phyloP scores from a whole-genome alignment of 352 stramenopile species.

The Thalassiosira exigua region DNA sequence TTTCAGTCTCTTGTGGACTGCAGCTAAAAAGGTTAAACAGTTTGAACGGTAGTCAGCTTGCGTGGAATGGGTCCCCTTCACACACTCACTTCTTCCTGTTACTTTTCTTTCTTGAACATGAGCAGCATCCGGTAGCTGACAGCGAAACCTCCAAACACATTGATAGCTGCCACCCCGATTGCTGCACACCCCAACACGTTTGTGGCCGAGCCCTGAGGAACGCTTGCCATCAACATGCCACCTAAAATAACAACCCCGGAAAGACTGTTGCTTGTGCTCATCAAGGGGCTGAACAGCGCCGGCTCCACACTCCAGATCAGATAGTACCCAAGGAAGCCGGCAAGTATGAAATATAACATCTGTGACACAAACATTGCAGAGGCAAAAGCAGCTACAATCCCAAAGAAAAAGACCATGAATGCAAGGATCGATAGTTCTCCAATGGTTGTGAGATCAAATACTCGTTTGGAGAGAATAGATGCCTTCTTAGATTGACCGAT shows the following conservation, averaged over 20 bases:
- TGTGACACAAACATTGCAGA: slow-evolving; percentile 58
- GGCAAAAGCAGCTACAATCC: slow-evolving; percentile 55
- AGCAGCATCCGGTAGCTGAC: slow-evolving; percentile 71
- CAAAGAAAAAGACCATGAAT: slow-evolving; percentile 55
- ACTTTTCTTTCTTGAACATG: slow-evolving; percentile 71
- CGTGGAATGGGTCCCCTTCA: too few relatives aligned
- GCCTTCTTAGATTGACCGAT: slow-evolving; percentile 22
- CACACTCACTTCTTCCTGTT: too few relatives aligned
- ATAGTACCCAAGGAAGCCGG: slow-evolving; percentile 69
- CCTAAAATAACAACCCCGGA: slow-evolving; percentile 70
- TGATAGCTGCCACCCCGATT: slow-evolving; percentile 63
- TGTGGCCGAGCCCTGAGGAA: slow-evolving; percentile 27
- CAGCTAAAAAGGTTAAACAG: too few relatives aligned
- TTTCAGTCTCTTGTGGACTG: too few relatives aligned
- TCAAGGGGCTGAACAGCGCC: slow-evolving; percentile 64
- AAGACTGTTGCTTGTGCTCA: slow-evolving; percentile 70
- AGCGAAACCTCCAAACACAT: slow-evolving; percentile 74
- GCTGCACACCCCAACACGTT: slow-evolving; percentile 62
- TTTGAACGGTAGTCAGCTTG: too few relatives aligned
- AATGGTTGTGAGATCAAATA: slow-evolving; percentile 61
- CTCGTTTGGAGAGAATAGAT: slow-evolving; percentile 58
- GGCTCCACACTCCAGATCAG: slow-evolving; percentile 66
- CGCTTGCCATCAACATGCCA: slow-evolving; percentile 65
- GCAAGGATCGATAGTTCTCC: slow-evolving; percentile 48
- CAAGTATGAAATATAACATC: slow-evolving; percentile 67